Evolutionary conservation across 1,139 yeast species (phyloP), one percentile per base, ranked within the genome.

Genomic region (Suhomyces coccinellae): DNA sequence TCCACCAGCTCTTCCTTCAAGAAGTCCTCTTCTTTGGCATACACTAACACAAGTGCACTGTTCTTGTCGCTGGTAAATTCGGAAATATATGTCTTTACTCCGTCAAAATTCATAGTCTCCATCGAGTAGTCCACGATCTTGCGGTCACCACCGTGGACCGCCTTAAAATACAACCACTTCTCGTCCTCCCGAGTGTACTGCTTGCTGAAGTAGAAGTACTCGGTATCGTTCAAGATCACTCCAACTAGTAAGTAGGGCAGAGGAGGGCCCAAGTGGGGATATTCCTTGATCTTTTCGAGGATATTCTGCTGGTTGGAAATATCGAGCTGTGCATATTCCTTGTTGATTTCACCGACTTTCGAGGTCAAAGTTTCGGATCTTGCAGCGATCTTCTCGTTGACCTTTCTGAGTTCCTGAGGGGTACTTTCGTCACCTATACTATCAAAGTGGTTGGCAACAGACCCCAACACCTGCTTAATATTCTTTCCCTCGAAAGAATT

Each of bases 401-500:
- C 51, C 6, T 52, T 51, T 41, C 45, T 42, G 20, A 71, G 52
- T 43, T 69, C 69, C 6, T 55, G 55, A n/a, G 55, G 51, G 2
- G 63, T 58, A 11, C 54, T 57, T 2, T 51, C 48, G 15, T 55
- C 61, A 1, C 40, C 43, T 29, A 45, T 39, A 11, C 40, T 41
- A 29, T 41, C 49, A 26, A 66, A 51, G 44, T 61, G 56, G 12
- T 41, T 41, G 4, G 59, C 54, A 2, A 67, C 50, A 8, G 54
- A 55, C 17, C 56, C 54, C 28, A 71, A 50, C 13, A 71, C 51
- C 6, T 54, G 52, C 31, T 57, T 60, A 26, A 71, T 57, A 26
- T 58, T 59, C 49, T 69, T 69, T 1, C 76, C 76, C 50, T 68
- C 74, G 49, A 69, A 69, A 10, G 71, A 64, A 43, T 58, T 68